A percentile compares a stretch with the other conserved stretches of the same genome.
These are phyloP conservation scores for Centaurea solstitialis DNA, from an alignment of 129 eudicot genomes.

Conservation along the genomic window DNA sequence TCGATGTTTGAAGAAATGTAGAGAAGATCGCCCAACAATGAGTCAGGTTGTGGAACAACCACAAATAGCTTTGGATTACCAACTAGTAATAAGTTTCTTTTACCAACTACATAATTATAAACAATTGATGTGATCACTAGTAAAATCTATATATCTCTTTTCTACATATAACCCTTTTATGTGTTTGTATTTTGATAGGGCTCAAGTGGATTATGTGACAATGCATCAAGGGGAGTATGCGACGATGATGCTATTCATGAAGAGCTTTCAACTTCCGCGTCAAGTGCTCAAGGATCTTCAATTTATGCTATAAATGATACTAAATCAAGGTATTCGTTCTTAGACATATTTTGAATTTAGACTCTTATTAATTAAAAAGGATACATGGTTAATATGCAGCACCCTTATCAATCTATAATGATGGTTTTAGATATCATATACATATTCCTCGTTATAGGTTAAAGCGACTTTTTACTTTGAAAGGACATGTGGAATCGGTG, in stretches of 20 bases:
- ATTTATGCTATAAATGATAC: not conserved
- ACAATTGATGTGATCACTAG: too few species aligned
- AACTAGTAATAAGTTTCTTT: not conserved
- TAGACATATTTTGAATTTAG: not conserved
- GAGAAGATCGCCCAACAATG: slow-evolving; percentile 18
- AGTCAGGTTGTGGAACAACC: slow-evolving; percentile 1
- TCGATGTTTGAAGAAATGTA: not conserved
- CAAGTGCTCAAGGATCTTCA: not conserved
- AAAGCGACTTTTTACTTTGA: not conserved
- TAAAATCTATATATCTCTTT: too few species aligned
- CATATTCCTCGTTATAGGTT: not conserved
- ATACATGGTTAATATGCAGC: too few species aligned
- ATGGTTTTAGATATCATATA: too few species aligned
- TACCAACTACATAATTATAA: too few species aligned
- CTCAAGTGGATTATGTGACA: not conserved
- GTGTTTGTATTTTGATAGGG: not conserved
- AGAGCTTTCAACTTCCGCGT: not conserved
- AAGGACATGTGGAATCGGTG: not conserved
- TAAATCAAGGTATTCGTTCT: not conserved
- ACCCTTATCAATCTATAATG: not conserved
- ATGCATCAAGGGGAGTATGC: slow-evolving; percentile 2
- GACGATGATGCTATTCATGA: not conserved
- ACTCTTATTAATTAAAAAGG: too few species aligned
- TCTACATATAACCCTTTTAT: not conserved
- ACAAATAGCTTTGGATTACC: slow-evolving; percentile 8